phyloP scores from a whole-genome alignment of 1,284 basidiomycete genomes.

The Rhodotorula sp. region DNA sequence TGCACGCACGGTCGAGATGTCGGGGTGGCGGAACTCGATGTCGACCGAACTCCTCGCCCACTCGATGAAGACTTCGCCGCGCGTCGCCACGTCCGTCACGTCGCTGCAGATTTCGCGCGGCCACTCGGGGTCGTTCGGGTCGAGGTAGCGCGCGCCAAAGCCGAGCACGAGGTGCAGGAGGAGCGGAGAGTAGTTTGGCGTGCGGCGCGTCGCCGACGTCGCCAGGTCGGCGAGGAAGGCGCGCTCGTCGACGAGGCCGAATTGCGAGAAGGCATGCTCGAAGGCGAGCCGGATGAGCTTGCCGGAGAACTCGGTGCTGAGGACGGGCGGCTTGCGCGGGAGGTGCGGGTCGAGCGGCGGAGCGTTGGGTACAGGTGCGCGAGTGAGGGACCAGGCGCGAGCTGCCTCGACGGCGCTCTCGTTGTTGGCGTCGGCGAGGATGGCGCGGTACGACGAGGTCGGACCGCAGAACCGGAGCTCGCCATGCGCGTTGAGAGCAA shows the following conservation, averaged over 20 bases:
- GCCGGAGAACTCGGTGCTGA: conserved; percentile 6
- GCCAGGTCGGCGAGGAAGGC: conserved; percentile 10
- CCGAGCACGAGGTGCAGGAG: conserved; percentile 26
- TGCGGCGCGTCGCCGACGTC: conserved; percentile 11
- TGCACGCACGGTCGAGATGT: conserved; percentile 6
- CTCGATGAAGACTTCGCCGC: conserved; percentile 8
- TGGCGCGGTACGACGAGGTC: conserved; percentile 16
- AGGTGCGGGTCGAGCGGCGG: conserved; percentile 14
- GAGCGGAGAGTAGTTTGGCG: conserved; percentile 13
- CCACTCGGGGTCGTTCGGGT: conserved; percentile 4
- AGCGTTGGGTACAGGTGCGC: conserved; percentile 21
- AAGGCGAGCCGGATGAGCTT: conserved; percentile 21
- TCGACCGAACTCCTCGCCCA: conserved; percentile 12
- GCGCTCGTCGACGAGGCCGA: conserved; percentile 15
- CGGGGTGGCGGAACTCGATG: conserved; percentile 10
- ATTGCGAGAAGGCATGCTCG: conserved; percentile 25
- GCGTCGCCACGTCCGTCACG: conserved; percentile 1
- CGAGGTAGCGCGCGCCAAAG: conserved; percentile 19
- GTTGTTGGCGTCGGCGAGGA: conserved; percentile 6
- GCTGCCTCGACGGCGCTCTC: conserved; percentile 3
- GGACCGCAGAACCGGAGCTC: conserved; percentile 21
- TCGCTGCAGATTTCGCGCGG: conserved; percentile 17
- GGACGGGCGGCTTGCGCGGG: conserved; percentile 12
- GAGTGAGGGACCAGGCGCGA: conserved; percentile 24
- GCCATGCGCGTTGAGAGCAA: conserved; percentile 2